Base-by-base conservation (phyloP, 2,329 filamentous ascomycete species). In the Fusarium albosuccineum region DNA sequence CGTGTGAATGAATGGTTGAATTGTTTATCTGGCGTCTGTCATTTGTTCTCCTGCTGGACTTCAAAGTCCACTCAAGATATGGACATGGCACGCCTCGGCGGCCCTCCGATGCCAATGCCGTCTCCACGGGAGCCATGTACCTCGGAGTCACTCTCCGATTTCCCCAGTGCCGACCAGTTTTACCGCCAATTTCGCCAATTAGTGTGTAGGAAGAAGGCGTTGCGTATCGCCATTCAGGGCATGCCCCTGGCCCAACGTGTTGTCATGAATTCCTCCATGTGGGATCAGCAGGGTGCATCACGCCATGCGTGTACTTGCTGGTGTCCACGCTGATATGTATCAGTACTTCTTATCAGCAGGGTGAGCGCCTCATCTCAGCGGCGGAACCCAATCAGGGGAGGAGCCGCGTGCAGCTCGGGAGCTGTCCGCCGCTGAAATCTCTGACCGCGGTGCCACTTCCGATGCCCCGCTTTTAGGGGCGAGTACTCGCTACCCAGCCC, bases 91-190 rank as follows among this genome's bases (percentile, higher is more conserved):
- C 49, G 41, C 61, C 53, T 69, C 66, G 66, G 66, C 66, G 26
- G 45, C 54, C 40, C 29, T 66, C 65, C 66, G 62, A 60, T 46
- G 13, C 29, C 40, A 22, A 22, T 22, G 22, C 22, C 26, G 42
- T 33, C 42, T 17, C 26, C 26, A 37, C 51, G n/a, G 29, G 17
- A 39, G 14, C 11, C 29, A 33, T 54, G 66, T 68, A 68, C 66
- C 66, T 68, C 66, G 66, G 66, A 66, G 66, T 68, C 62, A 69
- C 66, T 63, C 51, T 27, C 66, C 66, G 52, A 26, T 37, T 36
- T n/a, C 29, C 41, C 36, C 49, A 41, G 26, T 29, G 36, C 36
- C 36, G 17, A 30, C 46, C 30, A 36, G 17, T 27, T 17, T 30
- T 22, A 16, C 49, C 33, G 30, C 46, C 30, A 36, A 26, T 27